Percentiles rank a stretch among this genome's conserved stretches.
These are phyloP conservation scores for Pseudogymnoascus sp. DNA, from an alignment of 2,329 filamentous ascomycete genomes.

Conservation along the genomic window DNA sequence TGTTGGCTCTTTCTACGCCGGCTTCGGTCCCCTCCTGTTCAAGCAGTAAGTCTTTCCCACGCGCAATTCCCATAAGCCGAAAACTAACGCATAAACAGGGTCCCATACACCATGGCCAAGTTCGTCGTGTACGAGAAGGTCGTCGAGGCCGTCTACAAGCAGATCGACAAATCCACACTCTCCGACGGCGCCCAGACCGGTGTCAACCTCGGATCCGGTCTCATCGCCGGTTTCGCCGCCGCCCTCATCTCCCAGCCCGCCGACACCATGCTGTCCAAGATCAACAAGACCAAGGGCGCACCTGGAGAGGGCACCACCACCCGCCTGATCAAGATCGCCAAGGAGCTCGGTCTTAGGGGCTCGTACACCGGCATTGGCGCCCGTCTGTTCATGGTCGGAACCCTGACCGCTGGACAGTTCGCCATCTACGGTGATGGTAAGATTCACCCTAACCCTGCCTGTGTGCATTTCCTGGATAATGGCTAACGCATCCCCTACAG, in stretches of 20 bases:
- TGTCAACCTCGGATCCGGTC: slow-evolving; percentile 73
- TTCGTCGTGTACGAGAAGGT: slow-evolving; percentile 93
- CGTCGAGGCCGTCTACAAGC: slow-evolving; percentile 61
- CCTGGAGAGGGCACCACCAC: slow-evolving; percentile 76
- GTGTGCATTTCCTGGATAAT: neutral
- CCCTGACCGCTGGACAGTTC: slow-evolving; percentile 72
- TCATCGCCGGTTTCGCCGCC: slow-evolving; percentile 76
- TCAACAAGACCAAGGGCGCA: slow-evolving; percentile 88
- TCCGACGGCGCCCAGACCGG: slow-evolving; percentile 63
- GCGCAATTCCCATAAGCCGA: neutral
- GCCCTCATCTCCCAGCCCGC: slow-evolving; percentile 82
- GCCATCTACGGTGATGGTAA: slow-evolving; percentile 68
- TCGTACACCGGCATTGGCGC: slow-evolving; percentile 76
- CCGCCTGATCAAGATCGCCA: slow-evolving; percentile 79
- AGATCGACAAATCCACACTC: slow-evolving; percentile 62
- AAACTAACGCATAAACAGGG: slow-evolving; percentile 40
- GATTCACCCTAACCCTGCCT: neutral
- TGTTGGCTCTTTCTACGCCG: slow-evolving; percentile 79
- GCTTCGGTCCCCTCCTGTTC: slow-evolving; percentile 81
- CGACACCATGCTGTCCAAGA: slow-evolving; percentile 91
- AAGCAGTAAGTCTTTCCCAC: slow-evolving; percentile 53
- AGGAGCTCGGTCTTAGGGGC: slow-evolving; percentile 73
- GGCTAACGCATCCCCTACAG: slow-evolving; percentile 18
- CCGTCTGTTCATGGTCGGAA: slow-evolving; percentile 60
- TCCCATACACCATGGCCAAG: slow-evolving; percentile 92